Base-by-base conservation (phyloP, 23 red algal species). In the Gracilaria caudata region DNA sequence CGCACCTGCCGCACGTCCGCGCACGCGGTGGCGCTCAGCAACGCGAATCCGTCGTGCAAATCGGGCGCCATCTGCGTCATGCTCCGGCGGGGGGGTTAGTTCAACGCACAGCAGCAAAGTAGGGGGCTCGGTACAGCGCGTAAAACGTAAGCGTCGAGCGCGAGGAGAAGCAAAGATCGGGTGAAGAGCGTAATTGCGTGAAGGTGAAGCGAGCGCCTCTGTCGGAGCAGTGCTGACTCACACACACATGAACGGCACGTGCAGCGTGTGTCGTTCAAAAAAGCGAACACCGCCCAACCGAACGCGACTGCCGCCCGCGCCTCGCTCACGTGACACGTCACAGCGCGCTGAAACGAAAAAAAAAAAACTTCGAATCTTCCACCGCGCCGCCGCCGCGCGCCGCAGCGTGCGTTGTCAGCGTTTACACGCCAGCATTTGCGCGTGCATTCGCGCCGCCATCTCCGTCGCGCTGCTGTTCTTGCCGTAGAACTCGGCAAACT, bases 401-500 rank as follows among this genome's bases (percentile, higher is more conserved):
- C 54, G 54, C 54, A 4, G 54, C 54, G 17, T 57, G 14, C 17
- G 14, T 21, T 57, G 53, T 29, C 49, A 53, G 60, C 79, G n/a
- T 30, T 68, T 45, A 51, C 73, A 77, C 61, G 73, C 35, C 47
- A 89, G 54, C 80, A 93, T 70, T 35, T 68, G 43, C 55, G 68
- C 66, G 30, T 63, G 80, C 41, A 93, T 51, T 25, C 73, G 36
- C 37, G 73, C 51, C 19, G 90, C 90, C 66, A 94, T 92, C 38
- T 94, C 96, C 21, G 74, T 73, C n/a, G 96, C 92, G 78, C 51
- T 73, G 26, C 78, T 77, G 61, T 91, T 94, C 61, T 94, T 94
- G 23, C 93, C 97, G 71, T 93, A 99, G 66, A 95, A 99, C 55
- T 93, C 90, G 24, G 73, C 63, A 90, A 99, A 94, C 76, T 95